Base-by-base conservation (phyloP, 805 yeast genomes). In the Yarrowia divulgata region DNA sequence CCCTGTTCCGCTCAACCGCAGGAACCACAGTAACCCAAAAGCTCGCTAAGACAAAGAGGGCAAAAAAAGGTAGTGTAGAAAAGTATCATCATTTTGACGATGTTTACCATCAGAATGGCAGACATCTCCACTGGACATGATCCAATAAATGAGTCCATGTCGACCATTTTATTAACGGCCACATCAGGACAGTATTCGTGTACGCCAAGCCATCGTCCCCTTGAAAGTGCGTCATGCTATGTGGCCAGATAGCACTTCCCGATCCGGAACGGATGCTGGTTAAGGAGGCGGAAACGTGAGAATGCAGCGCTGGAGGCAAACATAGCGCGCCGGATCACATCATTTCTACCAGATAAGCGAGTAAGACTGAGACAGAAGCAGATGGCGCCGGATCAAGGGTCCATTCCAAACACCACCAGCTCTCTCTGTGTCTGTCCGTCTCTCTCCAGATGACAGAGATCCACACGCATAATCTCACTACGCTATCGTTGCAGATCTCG, bases 1-100 rank as follows among this genome's bases (percentile, higher is more conserved):
- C 60, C 35, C 60, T 54, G 60, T 19, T 54, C 45, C 60, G 45
- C 18, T 54, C 32, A 54, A 39, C 45, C 45, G 60, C 60, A 54
- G 45, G 60, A 39, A 39, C 58, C 58, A 37, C 9, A 39, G 34
- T 37, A 39, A 19, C 45, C 35, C 18, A 19, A 54, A 54, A 6
- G 34, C 34, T 37, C 14, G 19, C 10, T 13, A 19, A 40, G n/a
- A 14, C 54, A 29, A 48, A 34, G 39, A 34, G 29, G 29, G 29
- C 29, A 23, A 23, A 23, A 9, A 49, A 32, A 16, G 37, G 54
- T 7, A 7, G 19, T 45, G 48, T 9, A 45, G 7, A 45, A 19
- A 23, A 4, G 29, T 18, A 45, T 19, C 29, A 10, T 0, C 54
- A 23, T 23, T 23, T 23, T 4, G 29, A 23, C 29, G 29, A 23